Conservation (phyloP, 192 early-diverging fungal species). For the Backusella parvicylindrica region DNA sequence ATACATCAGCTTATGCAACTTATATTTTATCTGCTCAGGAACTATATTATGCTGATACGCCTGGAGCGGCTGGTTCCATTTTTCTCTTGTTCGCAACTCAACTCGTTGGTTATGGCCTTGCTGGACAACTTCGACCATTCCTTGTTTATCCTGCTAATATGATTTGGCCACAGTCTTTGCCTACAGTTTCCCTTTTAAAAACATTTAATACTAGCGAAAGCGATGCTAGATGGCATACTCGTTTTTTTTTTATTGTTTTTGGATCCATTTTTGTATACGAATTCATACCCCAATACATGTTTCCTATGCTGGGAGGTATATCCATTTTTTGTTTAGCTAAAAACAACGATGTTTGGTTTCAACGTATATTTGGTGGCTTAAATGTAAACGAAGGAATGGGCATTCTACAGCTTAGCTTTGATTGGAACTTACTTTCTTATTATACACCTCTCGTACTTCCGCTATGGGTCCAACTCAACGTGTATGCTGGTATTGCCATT, state of each 20-base stretch:
- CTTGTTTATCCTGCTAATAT: constrained; percentile 51
- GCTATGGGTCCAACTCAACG: constrained; percentile 64
- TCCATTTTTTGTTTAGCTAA: constrained; percentile 38
- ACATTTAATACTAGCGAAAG: constrained; percentile 28
- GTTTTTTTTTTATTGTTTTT: constrained; percentile 32
- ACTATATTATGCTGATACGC: constrained; percentile 60
- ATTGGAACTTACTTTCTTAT: constrained; percentile 38
- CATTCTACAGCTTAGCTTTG: constrained; percentile 36
- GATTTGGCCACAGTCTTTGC: constrained; percentile 51
- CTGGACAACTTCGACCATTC: constrained; percentile 46
- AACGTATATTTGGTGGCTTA: constrained; percentile 32
- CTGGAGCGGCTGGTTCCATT: constrained; percentile 42
- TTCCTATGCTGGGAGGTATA: constrained; percentile 29
- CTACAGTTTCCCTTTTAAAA: constrained; percentile 42
- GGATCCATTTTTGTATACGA: constrained; percentile 24
- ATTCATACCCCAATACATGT: constrained; percentile 40
- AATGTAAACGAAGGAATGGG: constrained; percentile 36
- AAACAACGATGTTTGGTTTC: constrained; percentile 18
- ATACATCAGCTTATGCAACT: constrained; percentile 65
- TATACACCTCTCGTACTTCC: constrained; percentile 51
- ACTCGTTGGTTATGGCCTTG: constrained; percentile 52
- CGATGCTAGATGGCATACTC: constrained; percentile 14
- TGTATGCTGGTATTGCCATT: constrained; percentile 54
- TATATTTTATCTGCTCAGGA: constrained; percentile 67
- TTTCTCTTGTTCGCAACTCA: constrained; percentile 44